phyloP scores from a whole-genome alignment of 116 monocot species.

The Cymodocea nodosa region DNA sequence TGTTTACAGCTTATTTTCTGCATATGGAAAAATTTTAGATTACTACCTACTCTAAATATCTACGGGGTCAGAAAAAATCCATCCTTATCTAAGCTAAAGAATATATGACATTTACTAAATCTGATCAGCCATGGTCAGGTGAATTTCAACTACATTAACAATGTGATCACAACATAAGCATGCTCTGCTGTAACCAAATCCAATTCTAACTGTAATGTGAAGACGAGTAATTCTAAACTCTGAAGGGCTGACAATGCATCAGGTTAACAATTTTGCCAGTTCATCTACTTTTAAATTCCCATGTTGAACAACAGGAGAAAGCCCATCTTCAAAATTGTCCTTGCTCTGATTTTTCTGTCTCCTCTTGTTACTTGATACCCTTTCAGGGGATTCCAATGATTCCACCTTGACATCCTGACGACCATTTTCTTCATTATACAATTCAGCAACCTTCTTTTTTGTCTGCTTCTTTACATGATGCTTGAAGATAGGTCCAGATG shows the following conservation, averaged over 20 bases:
- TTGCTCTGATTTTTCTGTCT: conserved; percentile 17
- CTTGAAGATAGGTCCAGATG: conserved; percentile 39
- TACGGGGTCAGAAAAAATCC: too few relatives aligned
- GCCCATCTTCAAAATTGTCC: conserved; percentile 15
- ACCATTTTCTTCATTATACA: conserved; percentile 6
- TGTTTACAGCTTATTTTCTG: too few relatives aligned
- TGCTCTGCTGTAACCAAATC: too few relatives aligned
- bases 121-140: too few relatives aligned
- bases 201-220: too few relatives aligned
- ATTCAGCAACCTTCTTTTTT: conserved; percentile 10
- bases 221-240: too few relatives aligned
- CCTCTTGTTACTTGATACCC: conserved; percentile 9
- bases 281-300: conserved; percentile 80
- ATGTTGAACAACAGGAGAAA: conserved; percentile 32
- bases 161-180: too few relatives aligned
- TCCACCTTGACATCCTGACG: conserved; percentile 18
- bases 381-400: background rate
- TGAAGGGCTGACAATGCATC: background rate
- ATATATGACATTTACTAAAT: too few relatives aligned
- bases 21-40: too few relatives aligned
- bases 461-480: conserved; percentile 20
- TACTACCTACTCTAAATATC: too few relatives aligned
- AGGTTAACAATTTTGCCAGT: conserved; percentile 57
- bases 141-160: too few relatives aligned
- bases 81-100: too few relatives aligned